Evolutionary conservation across 768 basidiomycete genomes (phyloP), one percentile per base, ranked within the genome.

Genomic region (Leucocoprinus sp.): DNA sequence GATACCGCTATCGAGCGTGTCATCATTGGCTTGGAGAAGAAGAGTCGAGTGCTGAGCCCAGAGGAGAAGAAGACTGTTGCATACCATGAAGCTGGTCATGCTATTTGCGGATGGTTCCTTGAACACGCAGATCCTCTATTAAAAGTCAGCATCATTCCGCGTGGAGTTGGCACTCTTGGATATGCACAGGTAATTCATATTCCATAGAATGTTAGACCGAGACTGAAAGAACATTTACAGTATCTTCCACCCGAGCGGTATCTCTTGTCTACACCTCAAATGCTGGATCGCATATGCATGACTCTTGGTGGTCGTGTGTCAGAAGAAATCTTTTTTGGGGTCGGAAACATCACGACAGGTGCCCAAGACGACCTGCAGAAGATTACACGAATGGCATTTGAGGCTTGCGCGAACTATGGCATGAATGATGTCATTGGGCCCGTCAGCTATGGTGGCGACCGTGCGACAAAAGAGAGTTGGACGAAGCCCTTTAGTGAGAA

Each of bases 31-130:
- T 66, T 98, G 55, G 96, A 98, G 74, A 76, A 91, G 60, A 99
- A 97, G 76, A 91, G 85, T 53, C 72, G 93, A 48, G 87, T 98
- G 22, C 70, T 99, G 36, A 93, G 88, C 56, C 75, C 81, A 18
- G 92, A 96, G 55, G 96, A 99, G 75, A 99, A 99, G 82, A 93
- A 83, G 68, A 97, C 88, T 0, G 93, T 98, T 34, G 96, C 96
- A 6, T 97, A 98, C 62, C 96, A 99, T 59, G 96, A 99, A 71
- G 96, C 96, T 18, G 96, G 96, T 4, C 96, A 99, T 64, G 96
- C 96, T 17, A 84, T 98, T 36, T 93, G 90, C 57, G 96, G 96
- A 3, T 99, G 96, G 96, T 97, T 88, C 75, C 69, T 99, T 54
- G 92, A 98, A 65, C 90, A 93, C 52, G 96, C 96, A 35, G 93